Evolutionary conservation across 768 basidiomycete genomes (phyloP), one percentile per base, ranked within the genome.

Genomic region (Phlebiopsis gigantea): DNA sequence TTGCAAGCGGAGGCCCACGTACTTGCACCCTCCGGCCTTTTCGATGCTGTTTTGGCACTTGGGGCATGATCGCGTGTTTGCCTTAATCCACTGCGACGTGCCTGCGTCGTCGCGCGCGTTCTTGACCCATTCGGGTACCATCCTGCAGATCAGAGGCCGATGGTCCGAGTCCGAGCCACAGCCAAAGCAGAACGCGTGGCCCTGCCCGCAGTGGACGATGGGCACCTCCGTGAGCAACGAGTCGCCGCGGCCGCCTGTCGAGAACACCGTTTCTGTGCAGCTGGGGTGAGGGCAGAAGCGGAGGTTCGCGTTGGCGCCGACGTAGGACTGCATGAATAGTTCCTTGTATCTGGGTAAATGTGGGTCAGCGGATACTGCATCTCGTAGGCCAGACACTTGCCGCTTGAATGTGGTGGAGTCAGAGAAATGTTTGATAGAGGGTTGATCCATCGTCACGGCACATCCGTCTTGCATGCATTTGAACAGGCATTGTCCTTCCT

Each of bases 11-110:
- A 56, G 21, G 46, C 22, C 54, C 5, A 87, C 93, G 67, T 67
- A 98, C 94, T 99, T 98, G 93, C 97, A 99, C 17, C 97, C 97
- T 8, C 97, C 97, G 62, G 97, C 98, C 86, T 99, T 99, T 81
- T 99, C 97, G 60, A 99, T 99, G 55, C 94, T 98, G 63, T 92
- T 93, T 69, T 90, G 85, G 70, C 97, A 99, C 68, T 91, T 86
- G 4, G 84, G 78, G 69, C 97, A 99, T 70, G 97, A 94, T 73
- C 98, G 97, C 39, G 97, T 99, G 69, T 99, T 98, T 57, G 94
- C 96, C 79, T 90, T 91, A 76, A 99, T 92, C 97, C 97, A 99
- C 69, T 99, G 98, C 26, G 93, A 90, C 19, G 97, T 99, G 73
- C 98, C 97, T 58, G 90, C 92, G 67, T 99, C 97, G 66, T 99